phyloP scores from a whole-genome alignment of 73 alveolate species.

The Paramecium pentaurelia region DNA sequence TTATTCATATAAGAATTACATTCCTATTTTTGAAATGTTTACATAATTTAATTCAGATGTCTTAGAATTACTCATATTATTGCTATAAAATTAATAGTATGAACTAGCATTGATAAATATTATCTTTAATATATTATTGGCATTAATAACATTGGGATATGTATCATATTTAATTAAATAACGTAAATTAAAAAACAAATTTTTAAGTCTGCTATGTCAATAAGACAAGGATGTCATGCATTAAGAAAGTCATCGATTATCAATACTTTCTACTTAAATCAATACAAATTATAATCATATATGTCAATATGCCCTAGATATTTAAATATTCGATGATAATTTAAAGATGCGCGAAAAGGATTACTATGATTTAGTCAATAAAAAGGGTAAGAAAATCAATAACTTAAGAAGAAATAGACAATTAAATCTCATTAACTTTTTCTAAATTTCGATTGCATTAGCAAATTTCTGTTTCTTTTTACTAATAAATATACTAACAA shows the following conservation, averaged over 20 bases:
- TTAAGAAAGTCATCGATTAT: not conserved
- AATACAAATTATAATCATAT: not conserved
- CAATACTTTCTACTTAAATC: not conserved
- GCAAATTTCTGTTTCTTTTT: not conserved
- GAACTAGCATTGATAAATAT: not conserved
- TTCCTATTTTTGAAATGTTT: not conserved
- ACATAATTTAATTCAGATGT: not conserved
- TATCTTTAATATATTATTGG: not conserved
- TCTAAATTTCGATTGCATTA: not conserved
- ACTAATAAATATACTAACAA: not conserved
- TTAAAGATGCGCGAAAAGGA: not conserved
- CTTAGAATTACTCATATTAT: not conserved
- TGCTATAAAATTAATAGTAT: not conserved
- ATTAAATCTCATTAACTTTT: not conserved
- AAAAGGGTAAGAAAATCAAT: not conserved
- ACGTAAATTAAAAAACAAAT: not conserved
- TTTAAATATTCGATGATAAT: not conserved
- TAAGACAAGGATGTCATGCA: not conserved
- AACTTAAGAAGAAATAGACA: not conserved
- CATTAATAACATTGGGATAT: not conserved
- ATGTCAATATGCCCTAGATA: not conserved
- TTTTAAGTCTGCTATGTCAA: not conserved
- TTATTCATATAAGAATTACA: not conserved
- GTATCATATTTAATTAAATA: not conserved
- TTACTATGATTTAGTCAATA: not conserved